Evolutionary conservation across 2,329 filamentous ascomycete genomes (phyloP), one percentile per base, ranked within the genome.

Genomic region (Botryotinia globosa): DNA sequence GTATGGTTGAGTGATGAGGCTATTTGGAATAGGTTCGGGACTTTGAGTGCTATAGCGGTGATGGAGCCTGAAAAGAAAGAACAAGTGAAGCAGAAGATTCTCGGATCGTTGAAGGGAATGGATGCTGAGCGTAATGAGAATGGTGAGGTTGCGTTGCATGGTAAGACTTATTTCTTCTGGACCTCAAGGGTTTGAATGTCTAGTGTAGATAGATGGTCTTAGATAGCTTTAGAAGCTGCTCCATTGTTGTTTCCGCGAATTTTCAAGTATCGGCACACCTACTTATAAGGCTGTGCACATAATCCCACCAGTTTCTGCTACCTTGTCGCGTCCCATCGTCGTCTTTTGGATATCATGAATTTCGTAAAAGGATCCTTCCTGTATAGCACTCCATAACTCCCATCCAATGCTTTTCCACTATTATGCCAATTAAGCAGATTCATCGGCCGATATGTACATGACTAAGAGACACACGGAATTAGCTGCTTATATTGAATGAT

Each of bases 21-120:
- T 71, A 81, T 93, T 66, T 92, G 90, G 88, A 85, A 87, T 70
- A 85, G 92, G 51, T 85, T 90, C 73, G 84, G 84, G 65, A 94
- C 91, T 20, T 82, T 93, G 73, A 92, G 90, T 77, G 90, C 93
- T 79, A 87, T 94, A 74, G 86, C 88, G 6, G 84, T 90, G 69
- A 81, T 92, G 20, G 62, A 80, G 64, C 87, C 85, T 1, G 82
- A 85, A 70, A 83, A 85, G 62, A 85, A 84, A 76, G 83, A 82
- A 72, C 81, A 83, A 59, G 86, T 87, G 63, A 83, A 84, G 72
- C 83, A 82, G 61, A 81, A 82, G 73, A 86, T 90, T 74, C 86
- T 89, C 69, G 84, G 87, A 71, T 85, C 86, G 14, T 75, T 93
- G 74, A 82, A 83, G 44, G 83, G 81, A 22, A 82, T 83, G 1